Evolutionary conservation across 257 asterid species (phyloP), one percentile per base, ranked within the genome.

Genomic region (Lantana camara): DNA sequence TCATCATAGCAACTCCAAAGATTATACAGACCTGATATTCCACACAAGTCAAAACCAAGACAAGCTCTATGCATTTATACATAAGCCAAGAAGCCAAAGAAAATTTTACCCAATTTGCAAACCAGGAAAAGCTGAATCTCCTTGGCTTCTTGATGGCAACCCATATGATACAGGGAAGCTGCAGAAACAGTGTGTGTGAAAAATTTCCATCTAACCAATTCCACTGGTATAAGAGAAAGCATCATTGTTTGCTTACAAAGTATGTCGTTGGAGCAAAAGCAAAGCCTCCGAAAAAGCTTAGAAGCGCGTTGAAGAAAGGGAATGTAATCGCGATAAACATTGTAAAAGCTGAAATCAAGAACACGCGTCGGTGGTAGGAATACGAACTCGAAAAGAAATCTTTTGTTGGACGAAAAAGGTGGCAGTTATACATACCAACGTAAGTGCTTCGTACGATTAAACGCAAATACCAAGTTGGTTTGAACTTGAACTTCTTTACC

Each of bases 281-380:
- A 66, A 79, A 75, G 57, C 85, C 85, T 50, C 82, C 85, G 4
- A 75, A 72, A 63, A 75, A 79, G 22, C 57, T 63, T 32, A 79
- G 81, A 51, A 79, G 85, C 24, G 75, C 85, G n/a, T 71, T 65
- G 21, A 79, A 79, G 77, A 79, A 79, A 41, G 85, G 85, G 73
- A 79, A 75, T 4, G 70, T 51, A 5, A 79, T 72, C 56, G 79
- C 85, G 21, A 79, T 46, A 45, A 79, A 73, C 82, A 69, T 79
- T 6, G 85, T 75, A 29, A 73, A 72, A 38, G 82, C 85, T 79
- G 79, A 51, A 60, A 71, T 10, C 52, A 13, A 45, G 19, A 47
- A 52, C 1, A 40, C 19, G 10, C 10, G 17, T 1, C 52, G 13
- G 51, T 1, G 20, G 8, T 1, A n/a, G n/a, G n/a, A n/a, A n/a